Evolutionary conservation across 164 flowering plant genomes (phyloP).

Genomic region (Liquidambar formosana): DNA sequence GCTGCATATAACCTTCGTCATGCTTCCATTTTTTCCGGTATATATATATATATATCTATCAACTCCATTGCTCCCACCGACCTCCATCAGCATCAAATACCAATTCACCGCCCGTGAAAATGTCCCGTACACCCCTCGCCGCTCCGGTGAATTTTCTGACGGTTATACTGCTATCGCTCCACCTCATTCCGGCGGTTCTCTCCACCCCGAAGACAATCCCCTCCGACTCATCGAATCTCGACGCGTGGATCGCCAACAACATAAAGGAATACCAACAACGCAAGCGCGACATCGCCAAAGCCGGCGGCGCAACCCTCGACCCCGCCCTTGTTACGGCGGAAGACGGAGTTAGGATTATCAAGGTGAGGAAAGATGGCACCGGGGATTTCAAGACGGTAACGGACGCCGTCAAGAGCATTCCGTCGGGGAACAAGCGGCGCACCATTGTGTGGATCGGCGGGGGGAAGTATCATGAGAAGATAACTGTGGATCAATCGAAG

Average conservation of each 20-base stretch:
- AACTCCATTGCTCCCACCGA: no score
- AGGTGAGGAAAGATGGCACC: slow-evolving; percentile 29
- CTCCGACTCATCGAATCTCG: slow-evolving; percentile 6
- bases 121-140: not conserved
- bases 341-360: slow-evolving; percentile 17
- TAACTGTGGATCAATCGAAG: slow-evolving; percentile 23
- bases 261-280: slow-evolving; percentile 7
- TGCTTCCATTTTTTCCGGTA: no score
- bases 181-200: not conserved
- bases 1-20: no score
- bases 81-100: no score
- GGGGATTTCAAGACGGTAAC: slow-evolving; percentile 38
- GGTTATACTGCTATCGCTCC: not conserved
- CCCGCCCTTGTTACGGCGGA: slow-evolving; percentile 21
- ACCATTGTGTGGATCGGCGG: slow-evolving; percentile 31
- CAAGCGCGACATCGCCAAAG: not conserved
- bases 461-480: slow-evolving; percentile 40
- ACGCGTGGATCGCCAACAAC: slow-evolving; percentile 17
- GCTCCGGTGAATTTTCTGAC: not conserved
- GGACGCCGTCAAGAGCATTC: slow-evolving; percentile 41
- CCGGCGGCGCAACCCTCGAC: not conserved
- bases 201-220: not conserved
- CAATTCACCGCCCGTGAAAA: no score
- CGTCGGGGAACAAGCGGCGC: slow-evolving; percentile 24
- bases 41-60: no score